Evolutionary conservation across 2,329 filamentous ascomycete genomes (phyloP).

Genomic region (Aphanocladium album): DNA sequence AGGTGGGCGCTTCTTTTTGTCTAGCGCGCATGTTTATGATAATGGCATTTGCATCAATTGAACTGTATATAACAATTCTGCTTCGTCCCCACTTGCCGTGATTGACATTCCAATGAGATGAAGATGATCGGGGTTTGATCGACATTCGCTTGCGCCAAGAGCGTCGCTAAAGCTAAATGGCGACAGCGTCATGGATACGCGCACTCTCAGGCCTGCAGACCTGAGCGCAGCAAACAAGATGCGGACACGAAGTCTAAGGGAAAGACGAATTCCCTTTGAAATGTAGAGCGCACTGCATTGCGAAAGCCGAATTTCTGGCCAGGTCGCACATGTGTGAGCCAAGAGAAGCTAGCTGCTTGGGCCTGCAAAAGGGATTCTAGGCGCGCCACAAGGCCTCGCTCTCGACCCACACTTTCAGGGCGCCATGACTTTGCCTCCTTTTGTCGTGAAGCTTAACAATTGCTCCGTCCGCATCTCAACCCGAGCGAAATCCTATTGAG

Average conservation of each 20-base stretch:
- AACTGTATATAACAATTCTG: neutral
- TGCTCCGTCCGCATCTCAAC: conserved; percentile 1
- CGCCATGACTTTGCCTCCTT: conserved; percentile 3
- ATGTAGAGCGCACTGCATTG: too few species aligned
- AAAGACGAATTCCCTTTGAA: too few species aligned
- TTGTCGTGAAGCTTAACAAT: neutral
- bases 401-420: conserved; percentile 7
- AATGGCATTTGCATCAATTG: conserved; percentile 8
- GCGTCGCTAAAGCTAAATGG: neutral
- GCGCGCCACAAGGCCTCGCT: neutral
- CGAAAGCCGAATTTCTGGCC: too few species aligned
- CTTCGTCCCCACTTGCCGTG: neutral
- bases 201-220: too few species aligned
- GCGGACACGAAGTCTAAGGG: too few species aligned
- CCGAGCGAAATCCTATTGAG: neutral
- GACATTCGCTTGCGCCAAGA: neutral
- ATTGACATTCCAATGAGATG: neutral
- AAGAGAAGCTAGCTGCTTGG: neutral
- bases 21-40: conserved; percentile 4
- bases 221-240: too few species aligned
- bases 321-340: too few species aligned
- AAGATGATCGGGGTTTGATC: neutral
- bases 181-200: neutral
- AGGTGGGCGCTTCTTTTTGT: neutral
- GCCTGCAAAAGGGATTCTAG: neutral